phyloP scores from a whole-genome alignment of 805 yeast genomes.

The Saccharomycopsis olivae region DNA sequence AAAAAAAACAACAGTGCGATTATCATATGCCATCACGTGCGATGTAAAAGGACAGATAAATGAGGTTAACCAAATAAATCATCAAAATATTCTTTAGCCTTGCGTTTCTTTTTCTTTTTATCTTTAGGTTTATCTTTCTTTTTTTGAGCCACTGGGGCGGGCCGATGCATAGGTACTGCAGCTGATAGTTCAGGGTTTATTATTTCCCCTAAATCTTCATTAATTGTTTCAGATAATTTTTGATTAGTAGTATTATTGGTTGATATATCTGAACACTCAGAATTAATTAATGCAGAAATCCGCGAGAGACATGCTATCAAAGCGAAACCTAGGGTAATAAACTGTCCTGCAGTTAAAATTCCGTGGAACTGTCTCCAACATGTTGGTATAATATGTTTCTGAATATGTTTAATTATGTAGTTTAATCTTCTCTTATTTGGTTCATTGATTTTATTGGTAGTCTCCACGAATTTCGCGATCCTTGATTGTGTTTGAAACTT shows the following conservation, averaged over 20 bases:
- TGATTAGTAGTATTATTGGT: too few relatives aligned
- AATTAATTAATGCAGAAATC: too few relatives aligned
- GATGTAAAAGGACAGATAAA: too few relatives aligned
- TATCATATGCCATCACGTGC: too few relatives aligned
- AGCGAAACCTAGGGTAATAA: conserved; percentile 41
- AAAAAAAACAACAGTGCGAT: too few relatives aligned
- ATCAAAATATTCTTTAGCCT: not conserved
- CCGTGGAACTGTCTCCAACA: conserved; percentile 38
- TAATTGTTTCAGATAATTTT: too few relatives aligned
- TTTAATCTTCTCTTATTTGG: not conserved
- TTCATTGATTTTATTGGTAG: not conserved
- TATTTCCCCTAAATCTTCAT: too few relatives aligned
- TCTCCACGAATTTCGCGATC: too few relatives aligned
- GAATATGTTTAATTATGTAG: conserved; percentile 24
- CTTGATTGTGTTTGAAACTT: too few relatives aligned
- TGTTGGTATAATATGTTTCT: conserved; percentile 26
- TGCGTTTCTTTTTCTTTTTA: not conserved
- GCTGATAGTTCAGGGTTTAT: not conserved
- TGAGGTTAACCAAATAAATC: not conserved
- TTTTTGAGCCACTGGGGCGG: too few relatives aligned
- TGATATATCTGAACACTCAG: too few relatives aligned
- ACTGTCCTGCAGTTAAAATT: conserved; percentile 42
- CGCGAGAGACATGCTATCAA: conserved; percentile 35
- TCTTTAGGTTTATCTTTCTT: too few relatives aligned
- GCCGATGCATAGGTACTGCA: not conserved